Evolutionary conservation across 192 early-diverging fungal species (phyloP).

Genomic region (Backusella luteola): DNA sequence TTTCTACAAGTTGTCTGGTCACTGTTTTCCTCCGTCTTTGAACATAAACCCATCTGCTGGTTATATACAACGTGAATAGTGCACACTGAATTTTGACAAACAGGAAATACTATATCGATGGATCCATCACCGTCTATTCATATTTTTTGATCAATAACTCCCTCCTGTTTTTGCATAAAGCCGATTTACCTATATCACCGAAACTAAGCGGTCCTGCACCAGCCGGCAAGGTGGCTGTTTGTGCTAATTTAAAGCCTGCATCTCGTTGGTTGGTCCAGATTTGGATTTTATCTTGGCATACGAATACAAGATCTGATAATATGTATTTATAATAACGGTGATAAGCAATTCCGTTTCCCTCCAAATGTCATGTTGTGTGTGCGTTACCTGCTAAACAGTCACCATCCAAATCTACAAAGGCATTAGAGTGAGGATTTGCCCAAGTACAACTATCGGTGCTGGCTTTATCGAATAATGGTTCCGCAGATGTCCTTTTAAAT

Average conservation of each 20-base stretch:
- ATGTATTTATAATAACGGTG: background rate
- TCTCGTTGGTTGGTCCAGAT: conserved; percentile 35
- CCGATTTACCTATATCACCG: conserved; percentile 73
- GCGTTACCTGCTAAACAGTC: conserved; percentile 79
- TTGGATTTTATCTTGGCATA: background rate
- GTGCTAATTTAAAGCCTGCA: conserved; percentile 64
- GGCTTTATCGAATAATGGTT: conserved; percentile 13
- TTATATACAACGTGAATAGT: conserved; percentile 80
- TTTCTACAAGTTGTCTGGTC: conserved; percentile 50
- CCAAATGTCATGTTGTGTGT: background rate
- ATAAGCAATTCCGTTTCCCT: background rate
- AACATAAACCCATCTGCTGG: conserved; percentile 77
- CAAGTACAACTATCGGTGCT: conserved; percentile 53
- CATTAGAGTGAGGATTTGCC: conserved; percentile 85
- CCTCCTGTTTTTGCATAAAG: background rate
- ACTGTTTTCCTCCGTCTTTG: conserved; percentile 41
- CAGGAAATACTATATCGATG: conserved; percentile 79
- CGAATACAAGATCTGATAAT: conserved; percentile 6
- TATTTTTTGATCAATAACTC: background rate
- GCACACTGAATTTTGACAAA: conserved; percentile 52
- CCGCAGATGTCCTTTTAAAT: conserved; percentile 19
- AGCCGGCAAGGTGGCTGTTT: conserved; percentile 57
- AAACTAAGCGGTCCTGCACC: conserved; percentile 79
- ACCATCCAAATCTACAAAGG: conserved; percentile 90
- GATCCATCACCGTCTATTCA: conserved; percentile 81